Base-by-base conservation (phyloP, 495 filamentous ascomycete genomes). In the Haplographium delicatum region DNA sequence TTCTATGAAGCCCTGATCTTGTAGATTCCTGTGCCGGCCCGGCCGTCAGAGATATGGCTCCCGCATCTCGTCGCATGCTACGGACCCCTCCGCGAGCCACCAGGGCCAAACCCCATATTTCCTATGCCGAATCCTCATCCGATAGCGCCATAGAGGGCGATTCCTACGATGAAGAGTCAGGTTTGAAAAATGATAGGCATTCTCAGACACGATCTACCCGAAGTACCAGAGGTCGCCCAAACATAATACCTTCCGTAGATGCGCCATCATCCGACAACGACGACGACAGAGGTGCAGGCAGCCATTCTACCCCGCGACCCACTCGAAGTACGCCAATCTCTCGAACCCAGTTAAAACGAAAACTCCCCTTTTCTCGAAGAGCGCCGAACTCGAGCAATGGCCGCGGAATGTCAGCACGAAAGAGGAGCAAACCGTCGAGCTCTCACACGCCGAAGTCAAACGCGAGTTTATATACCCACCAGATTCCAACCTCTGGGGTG, bases 121-220 rank as follows among this genome's bases (percentile, higher is more conserved):
- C 50, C 16, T 61, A 61, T 37, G 54, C 54, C 9, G 58, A 61
- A 38, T 24, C 50, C 4, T 51, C 54, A 15, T 13, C 27, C 27
- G 53, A 56, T 31, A 2, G 6, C 34, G 15, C 20, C 15, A 15
- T 20, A 15, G 35, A 39, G 7, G n/a, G n/a, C 16, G 39, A 50
- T 20, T 34, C 22, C 19, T 50, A 15, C 19, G 47, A 58, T 16
- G 55, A 47, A 9, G 43, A 54, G 10, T 45, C 31, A 26, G 37
- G 35, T 15, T 23, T 24, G 10, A 51, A 59, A 26, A 25, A 20
- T 33, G 19, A 28, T 18, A 30, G 13, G 22, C 11, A 37, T 33
- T 46, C 31, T 8, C 13, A 35, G 16, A 43, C 8, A 40, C 35
- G 24, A 28, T 50, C 39, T 15, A 30, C 31, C 27, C 27, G 3